Evolutionary conservation across 176 grass and related monocot genomes (phyloP).

Genomic region (Zoysia japonica): DNA sequence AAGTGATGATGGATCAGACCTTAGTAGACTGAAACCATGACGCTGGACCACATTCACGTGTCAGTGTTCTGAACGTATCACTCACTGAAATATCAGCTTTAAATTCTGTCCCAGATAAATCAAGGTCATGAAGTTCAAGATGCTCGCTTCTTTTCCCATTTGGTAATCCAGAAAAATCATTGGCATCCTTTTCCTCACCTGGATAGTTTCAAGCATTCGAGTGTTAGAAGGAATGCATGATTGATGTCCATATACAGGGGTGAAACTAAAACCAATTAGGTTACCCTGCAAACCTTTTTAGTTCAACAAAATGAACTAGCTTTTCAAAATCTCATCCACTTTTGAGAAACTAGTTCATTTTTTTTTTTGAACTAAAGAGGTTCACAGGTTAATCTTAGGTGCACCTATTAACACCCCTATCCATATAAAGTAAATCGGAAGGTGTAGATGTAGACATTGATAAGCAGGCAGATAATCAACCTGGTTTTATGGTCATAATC

Average conservation of each 20-base stretch:
- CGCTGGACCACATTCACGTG: slow-evolving; percentile 47
- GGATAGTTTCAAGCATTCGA: slow-evolving; percentile 27
- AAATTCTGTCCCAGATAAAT: slow-evolving; percentile 37
- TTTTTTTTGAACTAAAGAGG: no score
- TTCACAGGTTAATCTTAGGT: no score
- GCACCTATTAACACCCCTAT: no score
- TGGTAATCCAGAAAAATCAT: slow-evolving; percentile 40
- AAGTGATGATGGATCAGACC: slow-evolving; percentile 39
- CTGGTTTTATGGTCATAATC: slow-evolving; percentile 53
- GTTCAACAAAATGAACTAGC: no score
- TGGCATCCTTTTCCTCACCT: slow-evolving; percentile 32
- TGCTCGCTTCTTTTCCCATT: slow-evolving; percentile 30
- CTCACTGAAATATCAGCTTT: slow-evolving; percentile 35
- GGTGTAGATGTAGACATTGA: slow-evolving; percentile 1
- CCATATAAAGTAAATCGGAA: slow-evolving; percentile 19
- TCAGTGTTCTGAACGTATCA: slow-evolving; percentile 43
- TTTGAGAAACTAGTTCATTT: no score
- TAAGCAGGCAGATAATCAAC: slow-evolving; percentile 43
- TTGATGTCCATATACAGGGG: no score
- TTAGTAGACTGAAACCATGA: slow-evolving; percentile 52
- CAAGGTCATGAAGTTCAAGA: slow-evolving; percentile 36
- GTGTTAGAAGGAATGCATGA: slow-evolving; percentile 10
- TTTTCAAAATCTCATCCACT: no score
- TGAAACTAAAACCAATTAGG: no score
- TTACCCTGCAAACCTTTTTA: no score